Conservation (phyloP, 176 grass and related monocot species). For the Canna indica region DNA sequence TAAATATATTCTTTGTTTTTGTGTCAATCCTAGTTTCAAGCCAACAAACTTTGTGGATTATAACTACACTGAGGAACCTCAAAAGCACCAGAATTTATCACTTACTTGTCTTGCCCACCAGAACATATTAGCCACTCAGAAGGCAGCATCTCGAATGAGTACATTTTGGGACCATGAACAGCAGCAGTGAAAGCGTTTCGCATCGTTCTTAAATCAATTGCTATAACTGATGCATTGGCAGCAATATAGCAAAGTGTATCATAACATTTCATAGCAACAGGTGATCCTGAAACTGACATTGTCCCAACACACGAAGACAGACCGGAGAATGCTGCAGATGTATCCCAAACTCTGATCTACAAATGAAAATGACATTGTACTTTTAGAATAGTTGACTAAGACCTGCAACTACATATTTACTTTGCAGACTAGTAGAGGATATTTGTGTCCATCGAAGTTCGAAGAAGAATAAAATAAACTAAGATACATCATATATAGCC, state of each 20-base stretch:
- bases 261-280: constrained; percentile 59
- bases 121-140: constrained; percentile 73
- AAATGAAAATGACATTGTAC: constrained; percentile 13
- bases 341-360: constrained; percentile 86
- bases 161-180: constrained; percentile 33
- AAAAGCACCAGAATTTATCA: background rate
- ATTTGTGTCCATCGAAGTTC: background rate
- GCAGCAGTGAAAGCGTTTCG: constrained; percentile 55
- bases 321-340: constrained; percentile 35
- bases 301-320: constrained; percentile 69
- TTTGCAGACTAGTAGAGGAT: background rate
- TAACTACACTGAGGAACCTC: background rate
- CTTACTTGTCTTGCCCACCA: constrained; percentile 68
- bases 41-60: background rate
- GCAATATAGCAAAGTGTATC: constrained; percentile 63
- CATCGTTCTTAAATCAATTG: constrained; percentile 78
- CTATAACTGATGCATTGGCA: constrained; percentile 42
- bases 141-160: constrained; percentile 77
- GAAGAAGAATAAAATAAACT: too few species aligned
- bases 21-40: background rate
- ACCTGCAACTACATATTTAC: background rate
- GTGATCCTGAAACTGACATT: constrained; percentile 35
- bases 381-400: background rate
- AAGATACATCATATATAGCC: too few species aligned
- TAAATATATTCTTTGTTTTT: background rate